Evolutionary conservation across 2,329 filamentous ascomycete genomes (phyloP).

Genomic region (Curvularia lunata): DNA sequence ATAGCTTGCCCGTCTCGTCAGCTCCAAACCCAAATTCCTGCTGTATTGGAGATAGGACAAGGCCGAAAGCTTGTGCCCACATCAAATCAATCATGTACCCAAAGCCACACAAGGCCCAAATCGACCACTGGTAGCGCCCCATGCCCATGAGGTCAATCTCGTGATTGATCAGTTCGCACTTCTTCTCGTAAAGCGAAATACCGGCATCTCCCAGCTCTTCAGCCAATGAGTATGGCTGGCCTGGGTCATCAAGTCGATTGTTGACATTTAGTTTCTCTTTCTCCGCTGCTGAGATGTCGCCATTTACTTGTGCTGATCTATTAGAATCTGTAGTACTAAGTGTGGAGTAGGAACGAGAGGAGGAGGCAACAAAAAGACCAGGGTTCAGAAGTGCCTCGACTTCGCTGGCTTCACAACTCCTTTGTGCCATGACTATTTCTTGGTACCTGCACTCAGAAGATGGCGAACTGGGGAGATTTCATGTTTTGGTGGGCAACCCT

Average conservation of each 20-base stretch:
- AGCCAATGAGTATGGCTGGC: slow-evolving; percentile 6
- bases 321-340: slow-evolving; percentile 1
- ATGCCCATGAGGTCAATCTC: slow-evolving; percentile 62
- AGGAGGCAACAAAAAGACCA: slow-evolving; percentile 8
- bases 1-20: slow-evolving; percentile 58
- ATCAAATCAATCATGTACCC: slow-evolving; percentile 63
- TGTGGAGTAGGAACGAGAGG: slow-evolving; percentile 18
- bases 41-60: slow-evolving; percentile 61
- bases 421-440: slow-evolving; percentile 9
- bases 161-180: slow-evolving; percentile 53
- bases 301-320: background rate
- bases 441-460: background rate
- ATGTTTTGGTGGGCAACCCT: slow-evolving; percentile 10
- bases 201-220: slow-evolving; percentile 21
- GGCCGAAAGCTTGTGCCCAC: slow-evolving; percentile 65
- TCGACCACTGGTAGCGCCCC: slow-evolving; percentile 61
- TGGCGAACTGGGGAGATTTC: background rate
- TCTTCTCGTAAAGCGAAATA: slow-evolving; percentile 50
- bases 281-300: slow-evolving; percentile 1
- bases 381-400: slow-evolving; percentile 13
- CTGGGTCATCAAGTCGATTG: slow-evolving; percentile 2
- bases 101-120: slow-evolving; percentile 61
- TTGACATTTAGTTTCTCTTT: slow-evolving; percentile 3
- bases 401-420: slow-evolving; percentile 5
- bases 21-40: slow-evolving; percentile 62